phyloP scores from a whole-genome alignment of 2,329 filamentous ascomycete genomes.

The Coniochaeta ligniaria region DNA sequence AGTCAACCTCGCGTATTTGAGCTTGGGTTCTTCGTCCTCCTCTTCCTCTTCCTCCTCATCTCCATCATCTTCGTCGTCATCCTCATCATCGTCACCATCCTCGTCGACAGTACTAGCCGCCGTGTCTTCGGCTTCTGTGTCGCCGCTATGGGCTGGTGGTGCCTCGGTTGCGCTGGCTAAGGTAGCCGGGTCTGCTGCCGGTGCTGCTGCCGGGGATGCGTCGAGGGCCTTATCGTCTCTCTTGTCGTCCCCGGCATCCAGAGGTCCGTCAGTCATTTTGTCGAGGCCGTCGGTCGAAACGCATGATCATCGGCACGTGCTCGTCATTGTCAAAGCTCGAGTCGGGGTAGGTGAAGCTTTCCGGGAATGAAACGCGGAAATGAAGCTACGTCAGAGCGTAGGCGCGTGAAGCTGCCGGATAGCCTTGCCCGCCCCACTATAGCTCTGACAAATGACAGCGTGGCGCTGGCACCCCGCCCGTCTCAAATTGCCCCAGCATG shows the following conservation, averaged over 20 bases:
- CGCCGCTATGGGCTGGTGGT: slow-evolving; percentile 6
- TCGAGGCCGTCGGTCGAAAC: not conserved
- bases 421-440: slow-evolving; percentile 7
- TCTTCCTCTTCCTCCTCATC: slow-evolving; percentile 70
- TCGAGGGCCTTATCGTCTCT: slow-evolving; percentile 5
- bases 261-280: slow-evolving; percentile 1
- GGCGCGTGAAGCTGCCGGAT: not conserved
- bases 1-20: slow-evolving; percentile 89
- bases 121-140: slow-evolving; percentile 10
- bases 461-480: not conserved
- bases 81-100: slow-evolving; percentile 27
- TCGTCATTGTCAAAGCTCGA: not conserved
- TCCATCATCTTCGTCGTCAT: slow-evolving; percentile 39
- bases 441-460: slow-evolving; percentile 13
- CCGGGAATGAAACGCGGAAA: not conserved
- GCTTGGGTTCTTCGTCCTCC: slow-evolving; percentile 85
- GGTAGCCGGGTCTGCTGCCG: slow-evolving; percentile 2
- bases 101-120: not conserved
- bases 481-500: not conserved
- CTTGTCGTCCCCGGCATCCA: not conserved
- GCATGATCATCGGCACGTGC: slow-evolving; percentile 1
- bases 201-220: not conserved
- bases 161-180: slow-evolving; percentile 2
- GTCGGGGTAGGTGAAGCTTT: not conserved
- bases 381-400: slow-evolving; percentile 21